Conservation (phyloP, 2,329 filamentous ascomycete species). For the Cercospora nicotianae region DNA sequence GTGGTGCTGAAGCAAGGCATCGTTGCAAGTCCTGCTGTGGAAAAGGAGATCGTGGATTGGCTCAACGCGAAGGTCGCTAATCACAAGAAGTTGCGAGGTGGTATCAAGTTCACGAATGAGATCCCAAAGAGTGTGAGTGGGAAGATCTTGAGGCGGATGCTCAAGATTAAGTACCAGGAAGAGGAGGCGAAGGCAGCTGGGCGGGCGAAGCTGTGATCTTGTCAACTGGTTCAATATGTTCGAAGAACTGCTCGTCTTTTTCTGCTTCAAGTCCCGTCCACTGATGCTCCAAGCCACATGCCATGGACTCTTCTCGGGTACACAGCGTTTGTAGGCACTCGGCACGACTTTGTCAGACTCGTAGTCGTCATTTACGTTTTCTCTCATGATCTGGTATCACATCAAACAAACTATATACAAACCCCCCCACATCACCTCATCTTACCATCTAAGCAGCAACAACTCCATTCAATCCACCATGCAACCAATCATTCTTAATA, state of each 20-base stretch:
- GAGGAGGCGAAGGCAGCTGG: constrained; percentile 42
- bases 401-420: neutral
- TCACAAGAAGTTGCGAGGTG: constrained; percentile 55
- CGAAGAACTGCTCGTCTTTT: too few relatives aligned
- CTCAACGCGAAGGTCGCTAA: constrained; percentile 67
- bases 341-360: neutral
- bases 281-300: too few relatives aligned
- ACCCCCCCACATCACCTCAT: too few relatives aligned
- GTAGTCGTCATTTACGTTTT: neutral
- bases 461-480: constrained; percentile 21
- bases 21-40: constrained; percentile 35
- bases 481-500: constrained; percentile 35
- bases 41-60: constrained; percentile 56
- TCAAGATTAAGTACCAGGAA: constrained; percentile 50
- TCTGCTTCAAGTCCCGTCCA: too few relatives aligned
- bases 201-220: constrained; percentile 44
- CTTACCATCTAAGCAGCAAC: neutral
- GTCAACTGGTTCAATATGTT: too few relatives aligned
- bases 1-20: constrained; percentile 49
- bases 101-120: constrained; percentile 64
- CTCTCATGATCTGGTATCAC: neutral
- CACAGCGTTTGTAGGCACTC: too few relatives aligned
- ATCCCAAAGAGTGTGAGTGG: constrained; percentile 74
- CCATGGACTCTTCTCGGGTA: too few relatives aligned
- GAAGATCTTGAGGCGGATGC: constrained; percentile 67